Percentiles rank a stretch among this genome's conserved stretches.
Evolutionary conservation across 169 alveolate genomes (phyloP).

Genomic region (Plasmodium inui): DNA sequence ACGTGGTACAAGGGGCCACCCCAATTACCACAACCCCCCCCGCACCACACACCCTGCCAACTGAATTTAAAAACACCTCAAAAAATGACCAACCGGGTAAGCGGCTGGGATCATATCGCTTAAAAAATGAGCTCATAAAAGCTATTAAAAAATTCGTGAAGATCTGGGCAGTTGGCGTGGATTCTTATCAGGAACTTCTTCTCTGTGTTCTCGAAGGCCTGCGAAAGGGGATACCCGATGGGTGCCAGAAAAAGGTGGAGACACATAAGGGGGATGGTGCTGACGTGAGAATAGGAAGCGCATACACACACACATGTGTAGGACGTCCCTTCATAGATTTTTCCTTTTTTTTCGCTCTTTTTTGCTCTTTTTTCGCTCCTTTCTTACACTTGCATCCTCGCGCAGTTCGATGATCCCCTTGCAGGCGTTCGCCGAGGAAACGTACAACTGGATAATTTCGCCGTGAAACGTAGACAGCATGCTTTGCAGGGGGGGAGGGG

Average conservation of each 20-base stretch:
- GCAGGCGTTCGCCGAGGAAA: constrained; percentile 16
- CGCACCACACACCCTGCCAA: neutral
- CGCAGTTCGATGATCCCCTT: constrained; percentile 25
- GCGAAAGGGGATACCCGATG: neutral
- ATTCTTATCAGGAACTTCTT: constrained; percentile 1
- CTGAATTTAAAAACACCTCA: neutral
- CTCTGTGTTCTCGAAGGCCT: neutral
- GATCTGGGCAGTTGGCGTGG: constrained; percentile 48
- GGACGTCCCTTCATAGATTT: neutral
- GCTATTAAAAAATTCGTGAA: constrained; percentile 34
- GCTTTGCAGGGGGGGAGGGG: neutral
- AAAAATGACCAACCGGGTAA: neutral
- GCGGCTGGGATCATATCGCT: neutral
- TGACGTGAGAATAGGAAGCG: neutral
- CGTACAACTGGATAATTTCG: neutral
- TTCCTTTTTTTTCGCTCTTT: neutral
- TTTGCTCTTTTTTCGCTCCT: neutral
- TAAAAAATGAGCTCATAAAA: constrained; percentile 42
- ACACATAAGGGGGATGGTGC: neutral
- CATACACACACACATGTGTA: neutral
- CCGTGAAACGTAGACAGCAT: constrained; percentile 10
- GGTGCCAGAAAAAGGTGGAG: neutral
- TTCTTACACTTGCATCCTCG: constrained; percentile 19
- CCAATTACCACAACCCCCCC: neutral
- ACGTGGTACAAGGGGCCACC: neutral